A percentile compares a stretch with the other conserved stretches of the same genome.
These are phyloP conservation scores for Phanerodontia chrysosporium DNA, from an alignment of 768 basidiomycete species.

Conservation along the genomic window DNA sequence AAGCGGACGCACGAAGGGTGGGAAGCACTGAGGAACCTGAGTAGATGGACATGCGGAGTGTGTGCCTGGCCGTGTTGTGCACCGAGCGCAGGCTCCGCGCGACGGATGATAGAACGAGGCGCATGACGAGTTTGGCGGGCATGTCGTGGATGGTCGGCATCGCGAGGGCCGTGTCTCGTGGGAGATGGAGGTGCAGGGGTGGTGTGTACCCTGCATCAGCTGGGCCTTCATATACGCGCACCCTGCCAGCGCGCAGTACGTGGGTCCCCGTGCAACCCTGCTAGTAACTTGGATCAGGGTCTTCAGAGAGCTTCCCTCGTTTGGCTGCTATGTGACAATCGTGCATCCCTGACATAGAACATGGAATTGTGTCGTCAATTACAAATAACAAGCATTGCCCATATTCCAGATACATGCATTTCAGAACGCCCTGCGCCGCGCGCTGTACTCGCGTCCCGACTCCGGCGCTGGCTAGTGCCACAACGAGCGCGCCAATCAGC, in stretches of 20 bases:
- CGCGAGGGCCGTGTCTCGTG: background rate
- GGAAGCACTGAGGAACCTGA: background rate
- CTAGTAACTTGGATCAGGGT: background rate
- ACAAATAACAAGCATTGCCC: background rate
- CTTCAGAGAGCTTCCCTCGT: too few species aligned
- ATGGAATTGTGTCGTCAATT: background rate
- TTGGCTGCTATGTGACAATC: background rate
- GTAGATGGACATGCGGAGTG: background rate
- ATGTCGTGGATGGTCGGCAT: conserved; percentile 5
- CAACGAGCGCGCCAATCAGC: background rate
- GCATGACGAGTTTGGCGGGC: background rate
- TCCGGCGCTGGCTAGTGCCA: background rate
- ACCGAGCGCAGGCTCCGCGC: background rate
- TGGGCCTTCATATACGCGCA: background rate
- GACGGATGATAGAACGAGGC: background rate
- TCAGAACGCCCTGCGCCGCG: background rate
- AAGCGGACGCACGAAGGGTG: background rate
- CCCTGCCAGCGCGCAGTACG: background rate
- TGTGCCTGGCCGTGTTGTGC: background rate
- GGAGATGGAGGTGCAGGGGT: background rate
- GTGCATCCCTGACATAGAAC: too few species aligned
- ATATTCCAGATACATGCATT: too few species aligned
- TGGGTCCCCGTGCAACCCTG: background rate
- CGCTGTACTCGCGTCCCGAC: background rate
- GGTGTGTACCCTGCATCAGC: background rate